Percentiles rank a stretch among this genome's conserved stretches.
Conservation (phyloP, 2,329 filamentous ascomycete species). For the Teratosphaeria pseudoeucalypti region DNA sequence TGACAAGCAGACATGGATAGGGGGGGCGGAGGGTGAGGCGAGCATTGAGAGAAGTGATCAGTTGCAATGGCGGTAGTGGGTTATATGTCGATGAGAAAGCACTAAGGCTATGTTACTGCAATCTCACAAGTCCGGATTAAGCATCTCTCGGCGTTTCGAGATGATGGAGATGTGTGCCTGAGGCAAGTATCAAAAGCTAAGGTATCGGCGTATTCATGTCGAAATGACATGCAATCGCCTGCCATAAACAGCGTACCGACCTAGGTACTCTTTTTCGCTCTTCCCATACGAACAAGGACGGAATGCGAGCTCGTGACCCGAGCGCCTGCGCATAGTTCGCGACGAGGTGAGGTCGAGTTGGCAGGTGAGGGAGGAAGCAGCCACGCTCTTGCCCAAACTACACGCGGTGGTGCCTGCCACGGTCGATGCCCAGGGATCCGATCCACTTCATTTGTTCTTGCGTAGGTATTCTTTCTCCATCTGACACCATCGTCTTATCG, state of each 20-base stretch:
- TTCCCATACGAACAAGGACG: not conserved
- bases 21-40: not conserved
- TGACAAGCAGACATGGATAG: constrained; percentile 9
- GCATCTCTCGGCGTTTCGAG: not conserved
- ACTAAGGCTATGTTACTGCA: not conserved
- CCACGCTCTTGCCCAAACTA: not conserved
- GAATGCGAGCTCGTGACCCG: not conserved
- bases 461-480: not conserved
- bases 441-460: not conserved
- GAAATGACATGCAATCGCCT: not conserved
- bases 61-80: not conserved
- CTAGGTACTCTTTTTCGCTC: not conserved
- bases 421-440: not conserved
- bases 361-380: not conserved
- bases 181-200: not conserved
- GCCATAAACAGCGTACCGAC: not conserved
- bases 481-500: no score
- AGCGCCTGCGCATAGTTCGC: not conserved
- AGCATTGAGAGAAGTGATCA: not conserved
- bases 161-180: not conserved
- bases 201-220: not conserved
- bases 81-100: not conserved
- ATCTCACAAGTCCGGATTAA: not conserved
- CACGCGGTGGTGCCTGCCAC: not conserved
- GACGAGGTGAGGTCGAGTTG: not conserved